Percentiles rank a stretch among this genome's conserved stretches.
Evolutionary conservation across 805 yeast species (phyloP).

Genomic region (Saturnispora hagleri): DNA sequence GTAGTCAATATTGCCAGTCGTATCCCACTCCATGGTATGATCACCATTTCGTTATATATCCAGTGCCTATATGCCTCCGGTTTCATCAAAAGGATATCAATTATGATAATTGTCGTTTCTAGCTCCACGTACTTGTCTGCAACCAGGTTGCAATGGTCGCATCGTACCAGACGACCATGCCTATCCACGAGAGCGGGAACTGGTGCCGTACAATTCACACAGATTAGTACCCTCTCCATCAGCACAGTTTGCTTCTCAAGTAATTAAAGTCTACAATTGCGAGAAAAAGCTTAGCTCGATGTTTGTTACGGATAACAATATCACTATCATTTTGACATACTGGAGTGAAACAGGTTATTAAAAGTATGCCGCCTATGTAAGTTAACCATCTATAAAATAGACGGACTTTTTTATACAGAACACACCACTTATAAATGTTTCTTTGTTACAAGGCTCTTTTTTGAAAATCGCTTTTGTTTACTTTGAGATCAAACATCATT

Average conservation of each 20-base stretch:
- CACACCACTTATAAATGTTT: neutral
- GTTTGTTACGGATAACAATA: neutral
- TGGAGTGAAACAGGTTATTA: conserved; percentile 1
- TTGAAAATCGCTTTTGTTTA: neutral
- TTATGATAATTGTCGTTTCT: conserved; percentile 73
- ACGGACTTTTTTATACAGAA: too few relatives aligned
- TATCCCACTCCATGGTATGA: conserved; percentile 12
- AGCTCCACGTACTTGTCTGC: conserved; percentile 90
- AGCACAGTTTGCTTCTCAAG: neutral
- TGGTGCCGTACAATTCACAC: conserved; percentile 6
- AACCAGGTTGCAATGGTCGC: conserved; percentile 46
- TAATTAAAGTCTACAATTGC: neutral
- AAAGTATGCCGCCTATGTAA: neutral
- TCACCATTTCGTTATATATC: conserved; percentile 3
- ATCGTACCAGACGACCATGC: conserved; percentile 4
- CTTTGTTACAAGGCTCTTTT: neutral
- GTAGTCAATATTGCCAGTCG: conserved; percentile 54
- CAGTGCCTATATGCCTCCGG: conserved; percentile 79
- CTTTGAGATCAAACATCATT: neutral
- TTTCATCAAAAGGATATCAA: conserved; percentile 74
- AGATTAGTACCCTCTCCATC: conserved; percentile 1
- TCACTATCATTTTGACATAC: neutral
- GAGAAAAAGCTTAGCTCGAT: neutral
- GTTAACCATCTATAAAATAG: neutral
- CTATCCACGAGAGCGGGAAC: conserved; percentile 6